These are phyloP conservation scores for Agapanthus africanus DNA, from an alignment of 106 monocot species.

Conservation along the genomic window DNA sequence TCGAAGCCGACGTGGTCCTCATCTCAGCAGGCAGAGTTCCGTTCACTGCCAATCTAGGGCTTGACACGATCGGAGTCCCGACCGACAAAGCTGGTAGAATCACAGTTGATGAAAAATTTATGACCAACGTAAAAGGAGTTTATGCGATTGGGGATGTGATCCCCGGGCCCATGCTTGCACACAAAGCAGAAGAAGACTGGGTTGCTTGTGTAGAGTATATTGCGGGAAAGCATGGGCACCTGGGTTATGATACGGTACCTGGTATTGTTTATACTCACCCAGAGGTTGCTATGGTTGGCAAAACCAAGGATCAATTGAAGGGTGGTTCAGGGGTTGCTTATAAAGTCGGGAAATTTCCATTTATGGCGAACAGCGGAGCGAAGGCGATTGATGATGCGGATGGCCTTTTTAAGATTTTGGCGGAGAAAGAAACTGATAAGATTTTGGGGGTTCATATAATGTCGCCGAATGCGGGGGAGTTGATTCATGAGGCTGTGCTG, in stretches of 20 bases:
- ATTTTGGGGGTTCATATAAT: constrained; percentile 83
- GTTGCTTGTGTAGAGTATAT: constrained; percentile 79
- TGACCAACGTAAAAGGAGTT: constrained; percentile 52
- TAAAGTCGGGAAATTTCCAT: constrained; percentile 74
- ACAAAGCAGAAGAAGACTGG: constrained; percentile 88
- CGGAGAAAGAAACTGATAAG: constrained; percentile 76
- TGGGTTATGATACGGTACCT: constrained; percentile 72
- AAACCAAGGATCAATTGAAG: constrained; percentile 81
- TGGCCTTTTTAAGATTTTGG: constrained; percentile 70
- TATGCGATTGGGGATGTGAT: constrained; percentile 80
- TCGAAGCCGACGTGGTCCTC: constrained; percentile 78
- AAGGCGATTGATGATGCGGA: constrained; percentile 88
- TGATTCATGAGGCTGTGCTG: constrained; percentile 72
- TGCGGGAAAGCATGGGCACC: constrained; percentile 70
- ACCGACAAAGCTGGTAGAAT: constrained; percentile 74
- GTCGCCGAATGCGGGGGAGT: constrained; percentile 73
- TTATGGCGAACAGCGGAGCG: constrained; percentile 78
- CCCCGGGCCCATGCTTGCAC: constrained; percentile 84
- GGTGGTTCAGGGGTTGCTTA: constrained; percentile 44
- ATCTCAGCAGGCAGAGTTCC: constrained; percentile 59
- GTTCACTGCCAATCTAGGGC: constrained; percentile 54
- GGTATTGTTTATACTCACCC: constrained; percentile 78
- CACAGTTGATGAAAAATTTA: constrained; percentile 54
- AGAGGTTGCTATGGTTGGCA: too few species aligned
- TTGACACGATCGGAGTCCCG: constrained; percentile 50